Percentiles rank a stretch among this genome's conserved stretches.
These are phyloP conservation scores for Ceratobasidium papillatum DNA, from an alignment of 1,284 basidiomycete genomes.

Conservation along the genomic window DNA sequence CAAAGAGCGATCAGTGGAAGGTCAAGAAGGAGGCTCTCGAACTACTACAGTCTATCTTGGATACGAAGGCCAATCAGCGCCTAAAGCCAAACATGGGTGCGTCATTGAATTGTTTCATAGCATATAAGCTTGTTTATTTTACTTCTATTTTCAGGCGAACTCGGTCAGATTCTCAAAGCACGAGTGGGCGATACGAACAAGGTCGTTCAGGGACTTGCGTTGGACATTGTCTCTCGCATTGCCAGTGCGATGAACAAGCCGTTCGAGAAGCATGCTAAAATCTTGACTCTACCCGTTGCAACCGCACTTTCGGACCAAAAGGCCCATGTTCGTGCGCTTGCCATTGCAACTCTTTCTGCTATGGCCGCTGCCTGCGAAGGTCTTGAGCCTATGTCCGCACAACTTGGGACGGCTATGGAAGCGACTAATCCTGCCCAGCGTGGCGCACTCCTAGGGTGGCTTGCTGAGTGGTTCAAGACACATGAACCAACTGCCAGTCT, in stretches of 20 bases:
- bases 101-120: constrained; percentile 46
- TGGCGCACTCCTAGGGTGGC: constrained; percentile 85
- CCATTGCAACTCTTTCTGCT: constrained; percentile 78
- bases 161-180: constrained; percentile 86
- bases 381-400: constrained; percentile 81
- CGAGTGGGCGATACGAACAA: constrained; percentile 94
- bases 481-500: constrained; percentile 64
- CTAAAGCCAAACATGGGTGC: constrained; percentile 90
- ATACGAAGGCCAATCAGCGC: constrained; percentile 90
- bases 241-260: constrained; percentile 94
- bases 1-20: constrained; percentile 96
- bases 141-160: constrained; percentile 74
- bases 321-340: constrained; percentile 82
- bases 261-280: constrained; percentile 88
- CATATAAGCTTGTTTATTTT: constrained; percentile 14
- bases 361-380: constrained; percentile 88
- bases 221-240: constrained; percentile 90
- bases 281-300: constrained; percentile 80
- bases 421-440: constrained; percentile 89
- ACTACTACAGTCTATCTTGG: constrained; percentile 80
- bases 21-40: constrained; percentile 96
- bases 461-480: constrained; percentile 80
- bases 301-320: constrained; percentile 95
- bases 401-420: constrained; percentile 84
- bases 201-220: constrained; percentile 87